phyloP scores from a whole-genome alignment of 169 alveolate species.

The Neospora caninum region DNA sequence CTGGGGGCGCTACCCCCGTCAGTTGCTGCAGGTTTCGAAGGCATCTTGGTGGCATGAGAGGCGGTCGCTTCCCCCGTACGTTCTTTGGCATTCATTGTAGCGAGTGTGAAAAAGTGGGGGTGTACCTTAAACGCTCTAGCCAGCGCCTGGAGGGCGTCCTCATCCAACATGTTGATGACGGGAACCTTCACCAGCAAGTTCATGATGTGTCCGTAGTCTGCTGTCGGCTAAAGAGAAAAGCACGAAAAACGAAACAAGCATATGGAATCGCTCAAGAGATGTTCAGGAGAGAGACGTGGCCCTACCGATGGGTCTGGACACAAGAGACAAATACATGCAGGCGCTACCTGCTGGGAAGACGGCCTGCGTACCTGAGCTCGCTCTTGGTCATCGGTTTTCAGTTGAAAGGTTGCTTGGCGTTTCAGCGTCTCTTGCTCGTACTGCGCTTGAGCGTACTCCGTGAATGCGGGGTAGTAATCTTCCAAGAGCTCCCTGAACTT shows the following conservation, averaged over 20 bases:
- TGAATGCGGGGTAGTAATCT: conserved; percentile 40
- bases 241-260: not conserved
- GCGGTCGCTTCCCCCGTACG: not conserved
- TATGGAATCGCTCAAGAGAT: too few species aligned
- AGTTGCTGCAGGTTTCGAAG: too few species aligned
- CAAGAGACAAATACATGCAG: too few species aligned
- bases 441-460: conserved; percentile 54
- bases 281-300: not conserved
- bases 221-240: not conserved
- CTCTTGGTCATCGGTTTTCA: not conserved
- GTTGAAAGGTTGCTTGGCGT: not conserved
- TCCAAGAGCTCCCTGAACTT: conserved; percentile 51
- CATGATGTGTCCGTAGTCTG: conserved; percentile 11
- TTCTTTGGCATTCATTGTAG: too few species aligned
- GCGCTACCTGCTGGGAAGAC: not conserved
- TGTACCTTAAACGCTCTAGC: conserved; percentile 59
- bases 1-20: too few species aligned
- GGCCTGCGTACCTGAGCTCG: not conserved
- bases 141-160: conserved; percentile 31
- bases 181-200: conserved; percentile 58
- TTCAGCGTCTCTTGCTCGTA: conserved; percentile 49
- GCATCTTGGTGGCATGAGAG: too few species aligned
- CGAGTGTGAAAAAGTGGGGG: too few species aligned
- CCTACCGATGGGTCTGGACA: not conserved
- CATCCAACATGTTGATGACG: conserved; percentile 56